Evolutionary conservation across 495 filamentous ascomycete species (phyloP), one percentile per base, ranked within the genome.

Genomic region (Aspergillus hancockii): DNA sequence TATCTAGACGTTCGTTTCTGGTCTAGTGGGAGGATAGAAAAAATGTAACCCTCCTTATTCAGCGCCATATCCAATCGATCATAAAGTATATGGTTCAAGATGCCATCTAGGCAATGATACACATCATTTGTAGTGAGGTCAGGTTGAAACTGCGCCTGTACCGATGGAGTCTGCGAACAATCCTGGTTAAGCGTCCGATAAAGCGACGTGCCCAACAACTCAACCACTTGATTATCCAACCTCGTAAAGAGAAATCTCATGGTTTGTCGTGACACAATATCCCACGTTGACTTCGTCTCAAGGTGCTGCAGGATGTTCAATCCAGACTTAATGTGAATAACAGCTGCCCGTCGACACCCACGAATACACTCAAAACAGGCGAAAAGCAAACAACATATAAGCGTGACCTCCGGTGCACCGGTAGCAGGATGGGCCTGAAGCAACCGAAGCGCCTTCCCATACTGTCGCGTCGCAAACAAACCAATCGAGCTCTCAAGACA

Each of bases 181-280:
- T 31, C n/a, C 12, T 40, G 14, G 0, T 28, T 18, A 0, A 58
- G 12, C 0, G 46, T 51, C 31, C 49, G 21, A 28, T n/a, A 3
- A 4, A 49, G 9, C 14, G 30, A 23, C 1, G 23, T 31, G n/a
- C 47, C 47, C 46, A 58, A 23, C 3, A 58, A 16, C 30, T 50
- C 55, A 16, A 58, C 55, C 18, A 51, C 8, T 18, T 58, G 55
- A 25, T 50, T 58, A 10, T 58, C 55, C 18, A 58, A 25, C 13
- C 47, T 47, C 10, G 55, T 51, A 36, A 58, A 58, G 13, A 58
- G 13, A 9, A 9, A 25, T 10, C 7, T 8, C 10, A 58, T 50
- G 0, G 32, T 30, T 18, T 9, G 1, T 1, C 14, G 18, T 1
- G 55, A 41, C 9, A 58, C 31, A 0, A 51, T n/a, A 7, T 23